Percentiles rank a stretch among this genome's conserved stretches.
phyloP scores from a whole-genome alignment of 2,329 filamentous ascomycete species.

The Fusarium sp. region DNA sequence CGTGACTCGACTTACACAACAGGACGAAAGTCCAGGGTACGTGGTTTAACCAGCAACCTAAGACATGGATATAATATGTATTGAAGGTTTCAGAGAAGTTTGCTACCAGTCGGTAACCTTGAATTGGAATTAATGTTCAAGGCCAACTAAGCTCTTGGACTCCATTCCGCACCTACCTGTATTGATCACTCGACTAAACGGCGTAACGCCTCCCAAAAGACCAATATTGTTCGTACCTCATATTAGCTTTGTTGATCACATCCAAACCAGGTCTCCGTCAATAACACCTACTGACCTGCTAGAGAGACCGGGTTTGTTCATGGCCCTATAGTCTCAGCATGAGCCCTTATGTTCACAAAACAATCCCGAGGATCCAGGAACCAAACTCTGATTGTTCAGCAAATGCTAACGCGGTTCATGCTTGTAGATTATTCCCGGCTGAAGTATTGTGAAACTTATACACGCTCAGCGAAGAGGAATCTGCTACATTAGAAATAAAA shows the following conservation, averaged over 20 bases:
- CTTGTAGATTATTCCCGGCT: background rate
- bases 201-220: background rate
- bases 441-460: too few relatives aligned
- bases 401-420: background rate
- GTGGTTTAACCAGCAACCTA: background rate
- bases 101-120: background rate
- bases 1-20: slow-evolving; percentile 4
- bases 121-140: background rate
- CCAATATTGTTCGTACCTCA: background rate
- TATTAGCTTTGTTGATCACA: background rate
- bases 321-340: slow-evolving; percentile 8
- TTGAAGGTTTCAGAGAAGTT: background rate
- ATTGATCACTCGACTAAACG: background rate
- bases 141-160: background rate
- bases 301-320: background rate
- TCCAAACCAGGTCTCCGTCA: background rate
- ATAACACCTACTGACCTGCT: background rate
- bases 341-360: slow-evolving; percentile 28
- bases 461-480: too few relatives aligned
- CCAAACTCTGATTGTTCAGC: slow-evolving; percentile 13
- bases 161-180: background rate
- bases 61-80: background rate
- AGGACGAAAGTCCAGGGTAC: background rate
- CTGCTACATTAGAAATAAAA: background rate
- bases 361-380: slow-evolving; percentile 26